Evolutionary conservation across 805 yeast species (phyloP), one percentile per base, ranked within the genome.

Genomic region (Yarrowia divulgata): DNA sequence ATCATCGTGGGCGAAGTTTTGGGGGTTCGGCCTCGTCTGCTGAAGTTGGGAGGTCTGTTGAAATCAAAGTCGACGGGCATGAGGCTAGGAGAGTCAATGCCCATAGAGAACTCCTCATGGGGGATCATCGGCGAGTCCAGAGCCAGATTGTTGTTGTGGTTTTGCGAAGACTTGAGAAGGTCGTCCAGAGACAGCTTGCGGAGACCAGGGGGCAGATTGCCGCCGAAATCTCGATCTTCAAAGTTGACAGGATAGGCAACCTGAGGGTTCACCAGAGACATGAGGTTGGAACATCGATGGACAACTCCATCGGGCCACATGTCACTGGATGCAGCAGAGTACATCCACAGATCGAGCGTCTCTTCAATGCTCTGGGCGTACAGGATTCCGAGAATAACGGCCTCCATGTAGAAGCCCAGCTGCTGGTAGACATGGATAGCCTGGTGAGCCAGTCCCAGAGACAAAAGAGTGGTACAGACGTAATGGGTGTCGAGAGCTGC

Each of bases 301-400:
- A 60, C 52, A 4, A 60, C 66, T 43, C 66, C 66, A 45, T 60
- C 66, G 32, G 50, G 37, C 66, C 66, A 60, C 8, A 60, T 2
- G n/a, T 60, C 66, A 13, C 66, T 60, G 39, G 52, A 60, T 3
- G 52, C 52, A 0, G 66, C 66, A 45, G 66, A 60, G 42, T 60
- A 60, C 52, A 60, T 60, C 66, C 66, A 60, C 34, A 60, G 34
- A 34, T 60, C 66, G 1, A 60, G 66, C 1, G 66, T 60, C 52
- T 60, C 66, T 34, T 60, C 52, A n/a, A 60, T 60, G n/a, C 57
- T 63, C 29, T 63, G 68, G 12, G 68, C 55, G 50, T 48, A 48
- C 10, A 63, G 18, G 16, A 63, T 63, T 8, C 57, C 68, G 29
- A 63, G 39, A 29, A 63, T 49, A 8, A 49, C 57, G 12, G 68